Base-by-base conservation (phyloP, 345 rosid species). In the Camelina neglecta region DNA sequence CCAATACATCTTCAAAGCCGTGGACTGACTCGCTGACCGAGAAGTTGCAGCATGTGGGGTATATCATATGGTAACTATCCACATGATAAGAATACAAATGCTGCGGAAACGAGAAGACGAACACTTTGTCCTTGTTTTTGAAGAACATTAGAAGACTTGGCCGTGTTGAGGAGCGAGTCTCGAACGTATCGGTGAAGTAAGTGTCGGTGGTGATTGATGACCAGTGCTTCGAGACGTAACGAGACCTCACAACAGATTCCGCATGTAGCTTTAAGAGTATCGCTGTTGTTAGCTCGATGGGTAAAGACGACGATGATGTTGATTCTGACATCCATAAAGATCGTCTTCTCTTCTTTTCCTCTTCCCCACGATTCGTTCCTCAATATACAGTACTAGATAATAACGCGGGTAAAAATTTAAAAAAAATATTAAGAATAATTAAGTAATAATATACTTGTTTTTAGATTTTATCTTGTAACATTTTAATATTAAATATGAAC, bases 141-240 rank as follows among this genome's bases (percentile, higher is more conserved):
- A 50, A 66, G 7, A 50, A 35, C 59, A 66, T 50, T 50, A 66
- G 33, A 66, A 49, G 31, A 20, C 12, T 44, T 47, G 68, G 39
- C 13, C 39, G 67, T 41, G 18, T 8, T 15, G n/a, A 41, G 12
- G 36, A 41, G 36, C 54, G 55, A 26, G 53, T 45, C 10, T 45
- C 53, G 4, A 50, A 65, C 24, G 69, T 47, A 2, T 49, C 31
- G 41, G 55, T 65, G 56, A 65, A 65, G 16, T 48, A 66, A 35
- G 59, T 6, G 10, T 66, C 35, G 20, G 20, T 50, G 20, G 33
- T 66, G 31, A 50, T 35, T 12, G 71, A 36, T 50, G 60, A 50
- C 71, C 71, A 66, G 7, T 50, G 59, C 47, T 66, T 66, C 8
- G 71, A 66, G 7, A 50, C 59, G 20, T 23, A 66, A 35, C 20